These are phyloP conservation scores for Fusarium algeriense DNA, from an alignment of 2,329 filamentous ascomycete genomes.

Conservation along the genomic window DNA sequence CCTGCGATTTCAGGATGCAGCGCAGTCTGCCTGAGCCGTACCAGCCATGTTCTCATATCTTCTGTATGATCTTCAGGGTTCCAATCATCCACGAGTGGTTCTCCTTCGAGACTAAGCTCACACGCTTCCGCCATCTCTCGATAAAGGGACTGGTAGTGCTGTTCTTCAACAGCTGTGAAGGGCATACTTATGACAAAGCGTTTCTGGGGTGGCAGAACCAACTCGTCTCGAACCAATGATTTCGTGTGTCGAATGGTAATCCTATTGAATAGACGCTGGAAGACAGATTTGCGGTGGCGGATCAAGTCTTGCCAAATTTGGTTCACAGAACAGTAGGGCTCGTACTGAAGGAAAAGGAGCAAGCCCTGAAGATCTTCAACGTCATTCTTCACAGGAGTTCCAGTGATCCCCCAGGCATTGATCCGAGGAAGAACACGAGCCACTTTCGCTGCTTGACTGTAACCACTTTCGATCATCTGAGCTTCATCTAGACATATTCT, in stretches of 20 bases:
- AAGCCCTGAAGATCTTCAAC: slow-evolving; percentile 83
- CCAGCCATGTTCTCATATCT: slow-evolving; percentile 83
- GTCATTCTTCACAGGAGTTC: slow-evolving; percentile 85
- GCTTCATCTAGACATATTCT: slow-evolving; percentile 82
- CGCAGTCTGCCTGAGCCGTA: slow-evolving; percentile 82
- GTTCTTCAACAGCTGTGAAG: slow-evolving; percentile 90
- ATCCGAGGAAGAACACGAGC: slow-evolving; percentile 83
- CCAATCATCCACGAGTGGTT: slow-evolving; percentile 72
- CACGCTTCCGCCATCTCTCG: slow-evolving; percentile 79
- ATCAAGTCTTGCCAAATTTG: slow-evolving; percentile 77
- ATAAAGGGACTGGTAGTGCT: slow-evolving; percentile 84
- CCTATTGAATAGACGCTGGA: slow-evolving; percentile 75
- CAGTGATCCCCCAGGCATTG: slow-evolving; percentile 93
- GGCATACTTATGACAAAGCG: slow-evolving; percentile 90
- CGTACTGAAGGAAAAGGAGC: slow-evolving; percentile 81
- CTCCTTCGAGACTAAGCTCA: slow-evolving; percentile 73
- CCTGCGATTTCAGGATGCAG: slow-evolving; percentile 86
- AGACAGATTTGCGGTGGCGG: slow-evolving; percentile 69
- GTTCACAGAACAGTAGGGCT: slow-evolving; percentile 77
- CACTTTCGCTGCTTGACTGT: slow-evolving; percentile 84
- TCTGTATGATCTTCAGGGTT: slow-evolving; percentile 73
- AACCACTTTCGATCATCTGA: slow-evolving; percentile 93
- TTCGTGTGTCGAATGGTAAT: slow-evolving; percentile 91
- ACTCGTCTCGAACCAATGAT: slow-evolving; percentile 79
- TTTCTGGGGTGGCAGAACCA: slow-evolving; percentile 84